Evolutionary conservation across 2,329 filamentous ascomycete species (phyloP).

Genomic region (Fusarium domesticum): DNA sequence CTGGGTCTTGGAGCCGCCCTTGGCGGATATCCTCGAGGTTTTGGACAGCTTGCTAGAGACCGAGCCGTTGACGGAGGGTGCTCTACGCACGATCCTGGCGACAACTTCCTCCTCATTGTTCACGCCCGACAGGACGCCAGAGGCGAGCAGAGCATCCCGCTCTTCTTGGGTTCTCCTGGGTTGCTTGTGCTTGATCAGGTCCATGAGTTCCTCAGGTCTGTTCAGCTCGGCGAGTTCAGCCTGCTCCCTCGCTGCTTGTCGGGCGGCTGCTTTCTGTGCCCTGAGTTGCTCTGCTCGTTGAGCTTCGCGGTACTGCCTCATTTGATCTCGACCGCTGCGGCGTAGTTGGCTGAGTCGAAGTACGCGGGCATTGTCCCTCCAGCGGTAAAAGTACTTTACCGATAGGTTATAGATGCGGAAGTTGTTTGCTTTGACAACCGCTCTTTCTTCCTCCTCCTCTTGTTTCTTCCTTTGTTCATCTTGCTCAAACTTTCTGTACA

Average conservation of each 20-base stretch:
- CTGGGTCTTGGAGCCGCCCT: constrained; percentile 36
- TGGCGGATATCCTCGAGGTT: constrained; percentile 18
- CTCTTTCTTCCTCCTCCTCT: constrained; percentile 47
- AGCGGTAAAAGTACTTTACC: constrained; percentile 56
- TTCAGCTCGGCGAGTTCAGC: constrained; percentile 30
- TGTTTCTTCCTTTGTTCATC: constrained; percentile 42
- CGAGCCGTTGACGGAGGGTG: constrained; percentile 23
- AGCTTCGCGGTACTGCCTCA: constrained; percentile 44
- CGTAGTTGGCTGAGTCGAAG: constrained; percentile 50
- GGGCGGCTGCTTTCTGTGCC: constrained; percentile 36
- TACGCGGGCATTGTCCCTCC: constrained; percentile 49
- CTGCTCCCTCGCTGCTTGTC: constrained; percentile 24
- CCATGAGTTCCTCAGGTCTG: constrained; percentile 35
- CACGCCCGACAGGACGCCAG: constrained; percentile 42
- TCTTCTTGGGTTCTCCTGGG: constrained; percentile 31
- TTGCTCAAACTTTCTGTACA: constrained; percentile 40
- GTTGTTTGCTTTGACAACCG: constrained; percentile 46
- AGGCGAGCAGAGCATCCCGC: constrained; percentile 41
- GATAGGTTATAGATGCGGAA: constrained; percentile 49
- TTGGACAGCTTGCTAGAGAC: constrained; percentile 20
- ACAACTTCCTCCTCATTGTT: constrained; percentile 37
- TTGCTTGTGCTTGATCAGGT: constrained; percentile 33
- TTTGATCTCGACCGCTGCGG: constrained; percentile 49
- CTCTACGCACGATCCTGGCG: constrained; percentile 35
- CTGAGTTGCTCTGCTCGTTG: constrained; percentile 34